Percentiles rank a stretch among this genome's conserved stretches.
Conservation (phyloP, 352 stramenopile species). For the Peronospora belbahrii region DNA sequence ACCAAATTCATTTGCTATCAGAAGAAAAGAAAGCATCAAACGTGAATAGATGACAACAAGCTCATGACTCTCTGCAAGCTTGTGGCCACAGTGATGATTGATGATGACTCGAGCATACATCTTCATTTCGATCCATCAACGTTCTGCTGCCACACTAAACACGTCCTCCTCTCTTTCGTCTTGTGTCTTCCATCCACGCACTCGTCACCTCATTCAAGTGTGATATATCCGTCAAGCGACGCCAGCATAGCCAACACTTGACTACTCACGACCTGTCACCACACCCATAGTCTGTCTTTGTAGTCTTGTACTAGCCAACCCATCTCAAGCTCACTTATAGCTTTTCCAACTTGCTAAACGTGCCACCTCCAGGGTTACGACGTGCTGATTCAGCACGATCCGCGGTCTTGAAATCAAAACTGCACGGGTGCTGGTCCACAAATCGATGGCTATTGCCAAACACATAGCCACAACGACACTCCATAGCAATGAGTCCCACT, state of each 20-base stretch:
- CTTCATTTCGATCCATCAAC: no score
- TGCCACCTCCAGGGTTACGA: slow-evolving; percentile 69
- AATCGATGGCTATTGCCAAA: slow-evolving; percentile 86
- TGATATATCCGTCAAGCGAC: background rate
- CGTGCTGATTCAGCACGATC: slow-evolving; percentile 69
- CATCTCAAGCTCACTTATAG: background rate
- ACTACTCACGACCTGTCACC: slow-evolving; percentile 8
- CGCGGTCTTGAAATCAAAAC: slow-evolving; percentile 79
- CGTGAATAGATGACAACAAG: slow-evolving; percentile 24
- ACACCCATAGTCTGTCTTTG: background rate
- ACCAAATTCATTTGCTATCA: slow-evolving; percentile 9
- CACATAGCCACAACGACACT: slow-evolving; percentile 84
- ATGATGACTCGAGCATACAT: no score
- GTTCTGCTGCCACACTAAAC: no score
- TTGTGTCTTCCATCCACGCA: no score
- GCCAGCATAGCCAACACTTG: slow-evolving; percentile 14
- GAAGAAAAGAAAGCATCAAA: slow-evolving; percentile 8
- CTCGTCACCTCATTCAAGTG: no score
- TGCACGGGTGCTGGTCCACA: slow-evolving; percentile 79
- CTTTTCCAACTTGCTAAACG: slow-evolving; percentile 56
- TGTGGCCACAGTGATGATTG: no score
- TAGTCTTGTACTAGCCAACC: background rate
- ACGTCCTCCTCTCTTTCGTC: no score
- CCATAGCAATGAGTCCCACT: slow-evolving; percentile 82
- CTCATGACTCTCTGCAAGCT: slow-evolving; percentile 11